These are phyloP conservation scores for Aciculosporium take DNA, from an alignment of 2,329 filamentous ascomycete species.

Conservation along the genomic window DNA sequence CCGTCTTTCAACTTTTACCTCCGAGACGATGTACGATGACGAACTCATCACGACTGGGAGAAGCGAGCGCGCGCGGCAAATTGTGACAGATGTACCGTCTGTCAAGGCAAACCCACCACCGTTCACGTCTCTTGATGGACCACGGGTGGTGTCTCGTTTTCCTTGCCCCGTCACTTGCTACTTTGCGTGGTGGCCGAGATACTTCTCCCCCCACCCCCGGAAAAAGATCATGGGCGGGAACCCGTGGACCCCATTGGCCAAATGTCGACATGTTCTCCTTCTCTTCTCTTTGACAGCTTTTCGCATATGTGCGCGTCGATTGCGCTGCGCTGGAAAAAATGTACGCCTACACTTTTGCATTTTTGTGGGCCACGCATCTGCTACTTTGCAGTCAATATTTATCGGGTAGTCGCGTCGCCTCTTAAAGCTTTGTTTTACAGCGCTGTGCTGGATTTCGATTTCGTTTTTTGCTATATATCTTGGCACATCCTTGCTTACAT, in stretches of 20 bases:
- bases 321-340: slow-evolving; percentile 12
- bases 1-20: not conserved
- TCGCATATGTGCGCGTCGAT: slow-evolving; percentile 15
- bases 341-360: slow-evolving; percentile 4
- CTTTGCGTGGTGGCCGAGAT: not conserved
- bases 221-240: slow-evolving; percentile 7
- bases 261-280: slow-evolving; percentile 10
- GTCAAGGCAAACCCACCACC: not conserved
- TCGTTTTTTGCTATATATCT: slow-evolving; percentile 11
- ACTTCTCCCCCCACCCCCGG: slow-evolving; percentile 2
- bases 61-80: not conserved
- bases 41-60: slow-evolving; percentile 7
- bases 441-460: slow-evolving; percentile 7
- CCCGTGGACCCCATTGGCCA: not conserved
- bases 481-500: slow-evolving; percentile 6
- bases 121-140: not conserved
- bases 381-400: slow-evolving; percentile 5
- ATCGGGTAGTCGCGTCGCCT: slow-evolving; percentile 13
- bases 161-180: not conserved
- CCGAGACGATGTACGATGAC: slow-evolving; percentile 10
- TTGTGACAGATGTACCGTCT: not conserved
- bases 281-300: slow-evolving; percentile 12
- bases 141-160: not conserved
- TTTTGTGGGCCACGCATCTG: slow-evolving; percentile 3
- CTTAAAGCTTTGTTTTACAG: slow-evolving; percentile 1